These are phyloP conservation scores for Dacryopinax spathularia DNA, from an alignment of 768 basidiomycete genomes.

Conservation along the genomic window DNA sequence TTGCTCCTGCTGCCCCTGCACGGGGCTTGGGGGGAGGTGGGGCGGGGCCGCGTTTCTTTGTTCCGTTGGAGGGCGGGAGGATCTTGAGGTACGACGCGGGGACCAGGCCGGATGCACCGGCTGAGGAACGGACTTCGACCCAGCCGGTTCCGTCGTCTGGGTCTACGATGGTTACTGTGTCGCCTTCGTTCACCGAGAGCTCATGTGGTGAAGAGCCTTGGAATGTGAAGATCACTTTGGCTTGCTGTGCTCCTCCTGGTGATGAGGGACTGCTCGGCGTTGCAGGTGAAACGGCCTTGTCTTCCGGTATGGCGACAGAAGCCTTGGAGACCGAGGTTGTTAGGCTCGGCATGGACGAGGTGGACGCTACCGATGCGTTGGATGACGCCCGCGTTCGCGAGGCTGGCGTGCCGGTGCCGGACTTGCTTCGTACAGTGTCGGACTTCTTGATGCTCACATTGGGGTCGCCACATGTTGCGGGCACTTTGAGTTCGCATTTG, in stretches of 20 bases:
- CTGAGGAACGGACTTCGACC: slow-evolving; percentile 54
- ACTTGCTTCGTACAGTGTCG: neutral
- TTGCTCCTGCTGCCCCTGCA: neutral
- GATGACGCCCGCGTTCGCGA: slow-evolving; percentile 10
- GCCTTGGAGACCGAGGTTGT: neutral
- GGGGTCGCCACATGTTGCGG: slow-evolving; percentile 45
- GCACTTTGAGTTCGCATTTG: slow-evolving; percentile 80
- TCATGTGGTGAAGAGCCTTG: neutral
- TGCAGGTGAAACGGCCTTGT: neutral
- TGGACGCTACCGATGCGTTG: slow-evolving; percentile 8
- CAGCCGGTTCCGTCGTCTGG: slow-evolving; percentile 77
- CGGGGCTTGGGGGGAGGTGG: slow-evolving; percentile 15
- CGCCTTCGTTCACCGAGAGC: slow-evolving; percentile 37
- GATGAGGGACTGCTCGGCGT: neutral
- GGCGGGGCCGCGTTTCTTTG: slow-evolving; percentile 11
- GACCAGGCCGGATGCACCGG: slow-evolving; percentile 55
- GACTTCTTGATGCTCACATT: slow-evolving; percentile 4
- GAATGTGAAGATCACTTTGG: neutral
- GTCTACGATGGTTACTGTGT: slow-evolving; percentile 50
- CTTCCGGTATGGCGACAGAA: neutral
- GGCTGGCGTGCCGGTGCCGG: neutral
- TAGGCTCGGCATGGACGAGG: slow-evolving; percentile 4
- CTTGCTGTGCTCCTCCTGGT: neutral
- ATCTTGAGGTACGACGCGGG: slow-evolving; percentile 67
- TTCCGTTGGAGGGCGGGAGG: slow-evolving; percentile 18